Evolutionary conservation across 2,329 filamentous ascomycete species (phyloP), one percentile per base, ranked within the genome.

Genomic region (Trichoderma sp.): DNA sequence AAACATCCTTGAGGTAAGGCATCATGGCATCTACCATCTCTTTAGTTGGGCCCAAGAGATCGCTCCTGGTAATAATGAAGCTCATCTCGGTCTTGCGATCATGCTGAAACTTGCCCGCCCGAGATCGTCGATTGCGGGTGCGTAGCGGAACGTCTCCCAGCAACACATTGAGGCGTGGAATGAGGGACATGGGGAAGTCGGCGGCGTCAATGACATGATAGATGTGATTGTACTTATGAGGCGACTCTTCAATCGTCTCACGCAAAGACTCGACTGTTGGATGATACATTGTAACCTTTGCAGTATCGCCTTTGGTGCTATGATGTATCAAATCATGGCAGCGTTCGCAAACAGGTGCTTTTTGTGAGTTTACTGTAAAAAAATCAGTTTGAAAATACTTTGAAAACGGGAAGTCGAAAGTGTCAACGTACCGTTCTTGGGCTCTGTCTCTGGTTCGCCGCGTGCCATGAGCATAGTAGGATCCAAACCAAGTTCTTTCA

Each of bases 151-250:
- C 90, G 11, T 94, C 83, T 40, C 89, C 84, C 1, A 97, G 84
- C 0, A 93, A 83, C 8, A 87, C 83, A 70, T 91, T 87, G 11
- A 99, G 87, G 56, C 89, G 88, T 0, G 93, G 92, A 4, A 98
- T 85, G 16, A 99, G 81, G 1, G 96, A 97, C 87, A 99, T 92
- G 24, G 96, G 96, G 72, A 99, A 98, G 79, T 99, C 96, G 70
- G 94, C 96, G 3, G 96, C 95, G 76, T 99, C 96, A 27, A 99
- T 83, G 31, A 99, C 86, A 79, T 99, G 96, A 78, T 98, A 99
- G 71, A 99, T 90, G 79, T 97, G 93, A 76, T 99, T 98, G 77
- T 92, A 88, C 77, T 92, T 92, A 80, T 96, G 90, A 0, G 94
- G 94, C 1, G 95, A 97, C 79, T 97, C 93, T 65, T 90, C 86